Percentiles rank a stretch among this genome's conserved stretches.
Evolutionary conservation across 306 rosid species (phyloP).

Genomic region (Castanopsis chinensis): DNA sequence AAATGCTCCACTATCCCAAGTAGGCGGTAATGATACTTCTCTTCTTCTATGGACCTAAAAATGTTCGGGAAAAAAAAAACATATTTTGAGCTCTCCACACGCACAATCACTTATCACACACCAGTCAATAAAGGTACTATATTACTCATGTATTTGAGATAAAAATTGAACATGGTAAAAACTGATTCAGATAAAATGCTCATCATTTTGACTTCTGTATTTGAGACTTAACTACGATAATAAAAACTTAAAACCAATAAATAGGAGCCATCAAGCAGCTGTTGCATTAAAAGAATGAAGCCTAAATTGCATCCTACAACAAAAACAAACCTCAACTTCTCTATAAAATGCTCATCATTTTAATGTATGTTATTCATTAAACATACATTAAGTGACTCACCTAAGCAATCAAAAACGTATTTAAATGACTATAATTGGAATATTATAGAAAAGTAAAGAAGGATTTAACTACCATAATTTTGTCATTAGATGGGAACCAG

Average conservation of each 20-base stretch:
- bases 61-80: slow-evolving; percentile 3
- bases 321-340: neutral
- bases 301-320: neutral
- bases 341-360: too few species aligned
- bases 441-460: too few species aligned
- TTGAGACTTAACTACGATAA: neutral
- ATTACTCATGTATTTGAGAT: too few species aligned
- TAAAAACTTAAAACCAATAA: neutral
- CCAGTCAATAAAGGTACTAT: neutral
- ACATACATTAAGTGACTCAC: neutral
- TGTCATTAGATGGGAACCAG: neutral
- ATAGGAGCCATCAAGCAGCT: neutral
- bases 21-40: slow-evolving; percentile 56
- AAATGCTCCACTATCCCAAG: slow-evolving; percentile 82
- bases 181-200: neutral
- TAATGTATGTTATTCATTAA: neutral
- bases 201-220: neutral
- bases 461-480: too few species aligned
- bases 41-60: slow-evolving; percentile 51
- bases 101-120: neutral
- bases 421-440: too few species aligned
- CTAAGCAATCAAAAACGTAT: neutral
- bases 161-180: neutral
- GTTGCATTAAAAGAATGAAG: neutral
- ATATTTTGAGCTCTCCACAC: neutral